Evolutionary conservation across 2,329 filamentous ascomycete genomes (phyloP), one percentile per base, ranked within the genome.

Genomic region (Boeremia lycopersici): DNA sequence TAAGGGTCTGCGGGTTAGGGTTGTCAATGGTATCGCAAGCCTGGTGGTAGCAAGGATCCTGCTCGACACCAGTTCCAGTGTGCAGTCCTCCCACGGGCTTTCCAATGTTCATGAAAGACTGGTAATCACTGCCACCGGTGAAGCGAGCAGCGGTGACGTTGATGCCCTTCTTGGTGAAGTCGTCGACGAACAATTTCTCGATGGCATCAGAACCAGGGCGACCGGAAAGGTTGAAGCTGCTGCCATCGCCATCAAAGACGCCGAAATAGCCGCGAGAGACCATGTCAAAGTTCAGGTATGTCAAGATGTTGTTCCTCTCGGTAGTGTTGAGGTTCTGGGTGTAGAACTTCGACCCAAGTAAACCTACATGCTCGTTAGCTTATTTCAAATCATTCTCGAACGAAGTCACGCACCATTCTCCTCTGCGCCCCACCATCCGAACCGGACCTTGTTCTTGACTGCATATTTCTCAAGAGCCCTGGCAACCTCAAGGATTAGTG

Each of bases 221-320:
- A 5, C 73, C 74, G 6, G 62, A 63, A 6, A 74, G 64, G 41
- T 72, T 72, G 53, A 68, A 69, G 0, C 64, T 65, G 48, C 64
- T 69, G 11, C 74, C 74, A 45, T 76, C 73, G 10, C 74, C 74
- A 44, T 76, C 74, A 43, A 76, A 76, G 36, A 76, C 71, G 11
- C 70, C 72, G 56, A 73, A 74, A 61, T 75, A 71, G 9, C 70
- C 74, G 33, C 72, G 69, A 19, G 70, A 71, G 0, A 76, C 72
- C 76, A 78, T 78, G 61, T 78, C 76, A 62, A 77, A 78, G 69
- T 78, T 77, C 8, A 78, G 69, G 56, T 77, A 77, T 1, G 74
- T 66, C 11, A 75, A 68, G 46, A 78, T 74, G 54, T 73, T 74
- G 61, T 68, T 67, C 6, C 67, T 65, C 41, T 73, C 71, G 1